Evolutionary conservation across 2,329 filamentous ascomycete genomes (phyloP), one percentile per base, ranked within the genome.

Genomic region (Sporothrix pallida): DNA sequence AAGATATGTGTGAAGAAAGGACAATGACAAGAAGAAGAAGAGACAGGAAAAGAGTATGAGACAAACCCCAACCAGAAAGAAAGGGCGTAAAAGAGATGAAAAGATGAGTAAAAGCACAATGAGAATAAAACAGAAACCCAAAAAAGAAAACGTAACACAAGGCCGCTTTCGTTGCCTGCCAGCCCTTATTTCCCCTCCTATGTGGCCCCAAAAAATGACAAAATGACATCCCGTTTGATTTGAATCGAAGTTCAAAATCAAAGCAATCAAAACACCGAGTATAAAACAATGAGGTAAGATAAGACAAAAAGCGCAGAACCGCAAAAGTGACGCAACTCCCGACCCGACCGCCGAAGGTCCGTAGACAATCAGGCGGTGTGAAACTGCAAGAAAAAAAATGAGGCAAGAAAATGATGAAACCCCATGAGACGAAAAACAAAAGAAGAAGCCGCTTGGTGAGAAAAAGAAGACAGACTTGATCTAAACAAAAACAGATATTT

Each of bases 401-500:
- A 48, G 23, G 60, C 71, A 31, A 58, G 52, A 72, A 6, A 56
- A 67, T 52, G 15, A 52, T 68, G 65, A 65, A 72, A 67, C 48
- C 50, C 50, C 17, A 26, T 52, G 42, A 72, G 69, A 6, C 50
- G 44, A 67, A 73, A 65, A 13, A 37, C n/a, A 48, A 44, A 71
- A 52, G 70, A 65, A 62, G 37, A 62, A 70, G 72, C 72, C 72
- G 72, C 71, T 71, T 37, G 31, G 56, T 44, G 54, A 72, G 54
- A 72, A 48, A 75, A 23, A 13, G 12, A 42, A 80, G 80, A 81
- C 31, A 37, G 80, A 81, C 81, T 83, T 81, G 81, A 80, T 86
- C 86, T 87, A 87, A 86, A 81, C 63, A 68, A 70, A 56, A 56
- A 81, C 81, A 80, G 80, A 80, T 82, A 79, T 83, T 86, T 84